Base-by-base conservation (phyloP, 495 filamentous ascomycete genomes). In the Penicillium lividum region DNA sequence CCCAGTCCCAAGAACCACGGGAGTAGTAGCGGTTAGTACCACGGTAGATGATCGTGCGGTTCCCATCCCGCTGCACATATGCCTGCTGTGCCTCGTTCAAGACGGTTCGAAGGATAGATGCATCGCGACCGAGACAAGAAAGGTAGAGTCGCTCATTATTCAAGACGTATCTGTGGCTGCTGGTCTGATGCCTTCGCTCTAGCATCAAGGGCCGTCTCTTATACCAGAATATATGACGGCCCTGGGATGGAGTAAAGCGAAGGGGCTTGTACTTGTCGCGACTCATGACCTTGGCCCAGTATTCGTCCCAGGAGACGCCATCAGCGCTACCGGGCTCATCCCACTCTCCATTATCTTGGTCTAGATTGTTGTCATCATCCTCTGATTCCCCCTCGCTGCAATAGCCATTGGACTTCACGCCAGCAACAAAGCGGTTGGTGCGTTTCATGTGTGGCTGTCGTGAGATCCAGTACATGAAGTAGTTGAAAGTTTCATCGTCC, bases 391-490 rank as follows among this genome's bases (percentile, higher is more conserved):
- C 22, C 22, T 22, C 68, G 55, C 66, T 80, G 72, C 74, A 80
- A 43, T 71, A 75, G 22, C 77, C 70, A 16, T 76, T 80, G 56
- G 83, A 68, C 56, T 82, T 84, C 13, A 84, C 84, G 45, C 84
- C 85, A 11, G 82, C 86, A 6, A 89, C 79, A 56, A 89, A 86
- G 6, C 80, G 78, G 7, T 81, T 82, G 0, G 84, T 80, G 4
- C 72, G 70, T 47, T 81, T 78, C 33, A 83, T 78, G 52, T 86
- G 85, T 25, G 71, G 61, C 63, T 89, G 87, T 36, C 73, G 74
- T 25, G 87, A 78, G 3, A 89, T 78, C 87, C 87, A 90, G 44
- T 75, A 79, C 86, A 90, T 89, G 25, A 89, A 61, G 67, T 87
- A 86, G 58, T 80, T 86, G 73, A 84, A 89, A 44, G 86, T 81